Percentiles rank a stretch among this genome's conserved stretches.
These are phyloP conservation scores for Calonectria ilicicola DNA, from an alignment of 2,329 filamentous ascomycete genomes.

Conservation along the genomic window DNA sequence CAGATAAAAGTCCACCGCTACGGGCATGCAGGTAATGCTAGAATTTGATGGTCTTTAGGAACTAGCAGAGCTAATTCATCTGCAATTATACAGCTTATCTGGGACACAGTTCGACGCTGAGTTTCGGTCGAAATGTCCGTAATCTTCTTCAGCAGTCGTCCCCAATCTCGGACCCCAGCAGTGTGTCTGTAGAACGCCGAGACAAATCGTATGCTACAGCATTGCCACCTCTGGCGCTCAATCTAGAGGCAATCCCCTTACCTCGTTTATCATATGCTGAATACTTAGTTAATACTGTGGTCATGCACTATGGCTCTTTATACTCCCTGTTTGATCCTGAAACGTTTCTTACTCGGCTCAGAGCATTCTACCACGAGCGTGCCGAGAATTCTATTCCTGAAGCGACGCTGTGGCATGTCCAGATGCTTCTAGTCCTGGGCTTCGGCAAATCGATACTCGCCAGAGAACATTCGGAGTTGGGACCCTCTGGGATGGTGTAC, in stretches of 20 bases:
- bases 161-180: constrained; percentile 23
- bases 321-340: constrained; percentile 30
- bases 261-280: constrained; percentile 33
- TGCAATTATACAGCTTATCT: constrained; percentile 28
- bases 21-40: constrained; percentile 29
- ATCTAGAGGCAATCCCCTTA: constrained; percentile 24
- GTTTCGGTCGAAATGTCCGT: constrained; percentile 34
- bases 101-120: constrained; percentile 34
- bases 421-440: constrained; percentile 33
- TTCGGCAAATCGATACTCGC: constrained; percentile 35
- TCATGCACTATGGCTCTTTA: constrained; percentile 32
- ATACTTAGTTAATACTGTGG: constrained; percentile 31
- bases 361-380: constrained; percentile 27
- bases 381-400: neutral
- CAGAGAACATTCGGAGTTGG: constrained; percentile 34
- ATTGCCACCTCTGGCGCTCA: constrained; percentile 26
- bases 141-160: constrained; percentile 33
- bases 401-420: constrained; percentile 32
- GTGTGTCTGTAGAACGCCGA: constrained; percentile 28
- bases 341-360: constrained; percentile 19
- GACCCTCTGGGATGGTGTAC: constrained; percentile 33
- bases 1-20: constrained; percentile 36
- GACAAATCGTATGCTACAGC: constrained; percentile 31
- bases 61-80: neutral
- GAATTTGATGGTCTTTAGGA: too few relatives aligned